Evolutionary conservation across 305 asterid species (phyloP), one percentile per base, ranked within the genome.

Genomic region (Solanum hybrid): DNA sequence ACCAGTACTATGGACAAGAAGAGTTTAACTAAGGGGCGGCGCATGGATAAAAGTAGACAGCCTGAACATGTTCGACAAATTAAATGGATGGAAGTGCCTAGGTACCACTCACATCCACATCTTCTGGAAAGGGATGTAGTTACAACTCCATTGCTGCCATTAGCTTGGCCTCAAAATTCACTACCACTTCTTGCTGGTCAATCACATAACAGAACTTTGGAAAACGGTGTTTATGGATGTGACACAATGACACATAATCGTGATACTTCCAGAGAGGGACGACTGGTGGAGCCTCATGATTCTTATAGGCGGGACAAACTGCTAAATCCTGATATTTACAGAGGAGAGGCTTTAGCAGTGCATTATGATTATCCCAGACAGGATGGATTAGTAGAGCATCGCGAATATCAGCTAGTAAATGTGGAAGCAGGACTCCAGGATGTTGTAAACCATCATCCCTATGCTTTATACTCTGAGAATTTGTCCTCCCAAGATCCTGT

Each of bases 141-240:
- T 89, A 89, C 89, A 88, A 32, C 91, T 91, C 92, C 92, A 34
- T 89, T 71, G 13, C 89, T 86, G 42, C 82, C 79, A 8, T 45
- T 35, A 17, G 88, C 89, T 75, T 90, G 32, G 71, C 91, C 86
- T 86, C 89, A 86, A 36, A 64, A 78, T 24, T 73, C 88, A 88
- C 94, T 89, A 71, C 89, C 72, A 56, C 90, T 89, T 76, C 86
- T 88, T 37, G 80, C 76, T 35, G 84, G 86, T 89, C 94, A 93
- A 88, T 90, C 93, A 13, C 92, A 92, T 90, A 94, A 90, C 78
- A 93, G 97, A 92, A 77, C 92, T 82, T 87, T 90, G 15, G 93
- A 91, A 71, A 91, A 45, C 19, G 93, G 92, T 91, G 90, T 92
- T 89, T 93, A 94, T 88, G 92, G 97, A 88, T 92, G 89, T 32